Evolutionary conservation across 2,329 filamentous ascomycete species (phyloP).

Genomic region (Pseudogymnoascus pannorum): DNA sequence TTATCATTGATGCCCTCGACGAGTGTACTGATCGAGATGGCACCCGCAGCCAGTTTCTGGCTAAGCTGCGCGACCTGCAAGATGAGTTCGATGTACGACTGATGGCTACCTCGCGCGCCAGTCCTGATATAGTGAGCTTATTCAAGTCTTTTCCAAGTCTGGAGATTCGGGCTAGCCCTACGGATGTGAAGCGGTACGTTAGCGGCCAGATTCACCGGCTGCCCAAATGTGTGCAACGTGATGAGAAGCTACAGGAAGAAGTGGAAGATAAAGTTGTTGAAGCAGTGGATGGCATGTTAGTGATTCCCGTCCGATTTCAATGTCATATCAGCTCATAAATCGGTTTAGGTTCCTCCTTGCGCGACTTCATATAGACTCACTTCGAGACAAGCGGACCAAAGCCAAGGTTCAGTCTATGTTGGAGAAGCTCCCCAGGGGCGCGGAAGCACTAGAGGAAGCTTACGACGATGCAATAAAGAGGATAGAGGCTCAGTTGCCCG

Average conservation of each 20-base stretch:
- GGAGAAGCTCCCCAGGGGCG: neutral
- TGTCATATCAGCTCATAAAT: neutral
- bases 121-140: slow-evolving; percentile 54
- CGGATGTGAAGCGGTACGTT: neutral
- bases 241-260: neutral
- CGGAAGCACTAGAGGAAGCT: neutral
- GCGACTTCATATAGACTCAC: neutral
- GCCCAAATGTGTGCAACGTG: neutral
- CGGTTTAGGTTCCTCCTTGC: slow-evolving; percentile 6
- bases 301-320: neutral
- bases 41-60: neutral
- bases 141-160: slow-evolving; percentile 20
- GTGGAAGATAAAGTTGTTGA: neutral
- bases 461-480: neutral
- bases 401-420: neutral
- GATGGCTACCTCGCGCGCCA: slow-evolving; percentile 20
- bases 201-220: neutral
- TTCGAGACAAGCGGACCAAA: neutral
- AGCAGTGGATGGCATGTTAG: slow-evolving; percentile 6
- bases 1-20: slow-evolving; percentile 20
- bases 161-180: neutral
- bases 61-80: neutral
- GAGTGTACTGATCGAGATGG: slow-evolving; percentile 12
- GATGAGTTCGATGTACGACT: neutral
- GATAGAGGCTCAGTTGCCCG: neutral